phyloP scores from a whole-genome alignment of 352 stramenopile genomes.

The Pythium myriotylum region DNA sequence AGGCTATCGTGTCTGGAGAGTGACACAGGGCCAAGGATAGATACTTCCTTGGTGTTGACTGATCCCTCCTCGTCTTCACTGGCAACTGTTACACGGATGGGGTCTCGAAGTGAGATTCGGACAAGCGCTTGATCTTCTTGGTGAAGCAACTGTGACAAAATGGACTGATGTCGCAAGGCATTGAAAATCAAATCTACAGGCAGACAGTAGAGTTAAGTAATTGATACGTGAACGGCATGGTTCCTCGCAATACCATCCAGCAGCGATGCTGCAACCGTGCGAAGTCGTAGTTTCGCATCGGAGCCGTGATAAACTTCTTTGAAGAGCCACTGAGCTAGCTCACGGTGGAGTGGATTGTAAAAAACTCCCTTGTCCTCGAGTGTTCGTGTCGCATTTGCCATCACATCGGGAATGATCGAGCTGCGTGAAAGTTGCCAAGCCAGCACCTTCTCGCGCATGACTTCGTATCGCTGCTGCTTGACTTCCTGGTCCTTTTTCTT shows the following conservation, averaged over 20 bases:
- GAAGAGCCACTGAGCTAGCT: constrained; percentile 48
- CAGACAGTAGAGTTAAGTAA: constrained; percentile 4
- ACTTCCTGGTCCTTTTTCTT: constrained; percentile 48
- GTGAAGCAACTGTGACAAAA: constrained; percentile 46
- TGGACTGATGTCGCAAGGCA: constrained; percentile 44
- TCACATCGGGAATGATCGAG: constrained; percentile 40
- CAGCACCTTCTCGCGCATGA: constrained; percentile 60
- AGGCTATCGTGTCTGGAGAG: constrained; percentile 58
- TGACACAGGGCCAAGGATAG: constrained; percentile 45
- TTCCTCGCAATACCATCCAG: constrained; percentile 42
- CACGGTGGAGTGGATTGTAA: constrained; percentile 61
- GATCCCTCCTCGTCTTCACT: constrained; percentile 9
- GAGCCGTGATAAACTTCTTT: constrained; percentile 44
- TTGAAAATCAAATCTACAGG: constrained; percentile 49
- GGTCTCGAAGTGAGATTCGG: constrained; percentile 51
- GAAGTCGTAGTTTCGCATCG: constrained; percentile 49
- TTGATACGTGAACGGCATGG: background rate
- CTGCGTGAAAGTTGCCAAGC: constrained; percentile 61
- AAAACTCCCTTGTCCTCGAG: constrained; percentile 61
- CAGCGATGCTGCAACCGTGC: constrained; percentile 32
- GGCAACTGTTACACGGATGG: constrained; percentile 31
- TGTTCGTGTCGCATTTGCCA: constrained; percentile 31
- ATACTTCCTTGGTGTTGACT: constrained; percentile 23
- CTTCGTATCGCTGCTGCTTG: constrained; percentile 36
- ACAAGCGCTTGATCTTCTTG: constrained; percentile 53